Evolutionary conservation across 805 yeast genomes (phyloP).

Genomic region (Metschnikowia colocasiae): DNA sequence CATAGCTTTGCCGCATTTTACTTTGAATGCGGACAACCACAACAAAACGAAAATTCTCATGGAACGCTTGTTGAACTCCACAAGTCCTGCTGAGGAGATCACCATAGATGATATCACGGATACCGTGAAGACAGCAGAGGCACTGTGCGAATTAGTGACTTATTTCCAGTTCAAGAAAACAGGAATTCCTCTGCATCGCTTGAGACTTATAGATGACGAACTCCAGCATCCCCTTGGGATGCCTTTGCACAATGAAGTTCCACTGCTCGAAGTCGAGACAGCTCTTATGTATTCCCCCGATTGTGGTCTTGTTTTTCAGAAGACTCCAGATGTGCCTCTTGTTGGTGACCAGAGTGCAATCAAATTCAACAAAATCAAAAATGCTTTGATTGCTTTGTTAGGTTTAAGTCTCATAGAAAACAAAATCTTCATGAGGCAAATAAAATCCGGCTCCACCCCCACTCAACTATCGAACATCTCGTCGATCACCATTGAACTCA

Average conservation of each 20-base stretch:
- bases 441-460: slow-evolving; percentile 71
- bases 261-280: slow-evolving; percentile 49
- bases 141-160: slow-evolving; percentile 66
- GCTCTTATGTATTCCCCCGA: slow-evolving; percentile 83
- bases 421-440: slow-evolving; percentile 59
- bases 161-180: slow-evolving; percentile 71
- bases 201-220: slow-evolving; percentile 68
- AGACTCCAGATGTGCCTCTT: slow-evolving; percentile 17
- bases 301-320: slow-evolving; percentile 60
- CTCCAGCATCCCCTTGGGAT: slow-evolving; percentile 70
- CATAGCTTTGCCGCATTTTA: slow-evolving; percentile 59
- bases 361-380: slow-evolving; percentile 32
- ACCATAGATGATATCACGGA: slow-evolving; percentile 36
- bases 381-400: slow-evolving; percentile 43
- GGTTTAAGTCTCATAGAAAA: slow-evolving; percentile 49
- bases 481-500: slow-evolving; percentile 47
- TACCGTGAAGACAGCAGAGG: slow-evolving; percentile 29
- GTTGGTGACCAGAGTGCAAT: slow-evolving; percentile 61
- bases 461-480: slow-evolving; percentile 74
- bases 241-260: slow-evolving; percentile 56
- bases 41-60: slow-evolving; percentile 44
- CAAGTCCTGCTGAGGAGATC: slow-evolving; percentile 38
- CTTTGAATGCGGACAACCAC: slow-evolving; percentile 40
- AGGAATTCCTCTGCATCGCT: slow-evolving; percentile 46
- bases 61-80: slow-evolving; percentile 41